Evolutionary conservation across 1,284 basidiomycete genomes (phyloP).

Genomic region (Ceratobasidium sp.): DNA sequence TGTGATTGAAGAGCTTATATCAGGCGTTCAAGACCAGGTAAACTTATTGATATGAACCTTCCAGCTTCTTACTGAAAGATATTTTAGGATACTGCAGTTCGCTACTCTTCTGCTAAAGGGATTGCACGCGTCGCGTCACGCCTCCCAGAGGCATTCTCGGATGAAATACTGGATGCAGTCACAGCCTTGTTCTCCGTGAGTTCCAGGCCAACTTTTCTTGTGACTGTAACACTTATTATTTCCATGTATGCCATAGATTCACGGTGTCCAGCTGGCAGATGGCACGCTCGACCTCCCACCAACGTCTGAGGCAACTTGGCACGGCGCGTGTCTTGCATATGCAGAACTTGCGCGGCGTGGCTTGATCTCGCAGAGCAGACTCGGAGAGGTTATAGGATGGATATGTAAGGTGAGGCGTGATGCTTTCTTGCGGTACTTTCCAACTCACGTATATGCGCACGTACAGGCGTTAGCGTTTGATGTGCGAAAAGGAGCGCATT

Average conservation of each 20-base stretch:
- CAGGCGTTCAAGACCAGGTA: slow-evolving; percentile 84
- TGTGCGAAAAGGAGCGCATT: slow-evolving; percentile 89
- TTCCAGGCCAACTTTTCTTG: not conserved
- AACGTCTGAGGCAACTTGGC: slow-evolving; percentile 88
- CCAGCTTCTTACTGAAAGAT: not conserved
- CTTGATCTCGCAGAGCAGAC: slow-evolving; percentile 67
- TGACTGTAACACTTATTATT: not conserved
- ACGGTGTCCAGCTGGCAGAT: slow-evolving; percentile 67
- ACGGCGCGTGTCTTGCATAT: slow-evolving; percentile 91
- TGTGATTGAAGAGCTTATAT: slow-evolving; percentile 79
- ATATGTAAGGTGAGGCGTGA: slow-evolving; percentile 69
- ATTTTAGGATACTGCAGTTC: slow-evolving; percentile 88
- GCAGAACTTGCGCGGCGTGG: slow-evolving; percentile 91
- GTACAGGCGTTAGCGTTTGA: slow-evolving; percentile 90
- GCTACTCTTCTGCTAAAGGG: slow-evolving; percentile 95
- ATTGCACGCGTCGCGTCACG: slow-evolving; percentile 86
- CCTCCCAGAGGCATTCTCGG: slow-evolving; percentile 77
- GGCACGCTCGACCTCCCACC: slow-evolving; percentile 75
- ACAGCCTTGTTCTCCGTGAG: slow-evolving; percentile 68
- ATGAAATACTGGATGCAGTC: slow-evolving; percentile 84
- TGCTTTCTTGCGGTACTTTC: slow-evolving; percentile 19
- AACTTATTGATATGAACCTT: slow-evolving; percentile 39
- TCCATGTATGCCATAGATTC: slow-evolving; percentile 57
- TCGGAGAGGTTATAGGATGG: slow-evolving; percentile 78
- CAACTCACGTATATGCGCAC: slow-evolving; percentile 21